phyloP scores from a whole-genome alignment of 2,329 filamentous ascomycete genomes.

The Alternaria viburni region DNA sequence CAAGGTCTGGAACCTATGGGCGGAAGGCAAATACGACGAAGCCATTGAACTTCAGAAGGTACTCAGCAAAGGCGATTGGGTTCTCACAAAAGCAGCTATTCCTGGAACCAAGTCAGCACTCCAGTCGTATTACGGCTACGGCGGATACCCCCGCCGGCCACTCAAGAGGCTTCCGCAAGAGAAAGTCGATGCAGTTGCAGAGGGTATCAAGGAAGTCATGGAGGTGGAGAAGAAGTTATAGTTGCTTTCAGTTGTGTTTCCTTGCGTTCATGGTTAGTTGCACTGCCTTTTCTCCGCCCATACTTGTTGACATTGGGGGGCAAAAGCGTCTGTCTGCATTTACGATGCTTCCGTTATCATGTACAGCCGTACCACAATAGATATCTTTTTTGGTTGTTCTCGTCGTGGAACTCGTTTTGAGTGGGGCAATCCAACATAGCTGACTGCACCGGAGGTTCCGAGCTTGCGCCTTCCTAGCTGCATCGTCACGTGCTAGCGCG shows the following conservation, averaged over 20 bases:
- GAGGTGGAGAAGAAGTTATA: constrained; percentile 62
- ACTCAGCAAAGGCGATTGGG: constrained; percentile 82
- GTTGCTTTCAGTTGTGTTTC: constrained; percentile 4
- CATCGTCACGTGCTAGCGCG: background rate
- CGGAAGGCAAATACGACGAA: constrained; percentile 75
- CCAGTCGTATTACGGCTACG: constrained; percentile 81
- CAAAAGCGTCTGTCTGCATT: constrained; percentile 18
- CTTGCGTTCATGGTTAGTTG: constrained; percentile 3
- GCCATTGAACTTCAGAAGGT: constrained; percentile 76
- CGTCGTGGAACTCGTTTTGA: background rate
- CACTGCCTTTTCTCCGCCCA: background rate
- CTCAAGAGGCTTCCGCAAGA: constrained; percentile 70
- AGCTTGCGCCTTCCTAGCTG: background rate
- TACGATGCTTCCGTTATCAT: constrained; percentile 18
- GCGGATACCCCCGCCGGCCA: constrained; percentile 75
- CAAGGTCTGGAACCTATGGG: constrained; percentile 77
- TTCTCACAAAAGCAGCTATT: constrained; percentile 80
- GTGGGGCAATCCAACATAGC: background rate
- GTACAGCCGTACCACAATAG: constrained; percentile 24
- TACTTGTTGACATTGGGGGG: constrained; percentile 5
- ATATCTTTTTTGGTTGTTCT: constrained; percentile 5
- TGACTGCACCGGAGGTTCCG: background rate
- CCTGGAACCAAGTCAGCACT: constrained; percentile 86
- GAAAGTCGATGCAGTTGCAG: constrained; percentile 53
- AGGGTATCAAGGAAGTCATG: constrained; percentile 65